Evolutionary conservation across 495 filamentous ascomycete species (phyloP).

Genomic region (Hypoxylon intermedium): DNA sequence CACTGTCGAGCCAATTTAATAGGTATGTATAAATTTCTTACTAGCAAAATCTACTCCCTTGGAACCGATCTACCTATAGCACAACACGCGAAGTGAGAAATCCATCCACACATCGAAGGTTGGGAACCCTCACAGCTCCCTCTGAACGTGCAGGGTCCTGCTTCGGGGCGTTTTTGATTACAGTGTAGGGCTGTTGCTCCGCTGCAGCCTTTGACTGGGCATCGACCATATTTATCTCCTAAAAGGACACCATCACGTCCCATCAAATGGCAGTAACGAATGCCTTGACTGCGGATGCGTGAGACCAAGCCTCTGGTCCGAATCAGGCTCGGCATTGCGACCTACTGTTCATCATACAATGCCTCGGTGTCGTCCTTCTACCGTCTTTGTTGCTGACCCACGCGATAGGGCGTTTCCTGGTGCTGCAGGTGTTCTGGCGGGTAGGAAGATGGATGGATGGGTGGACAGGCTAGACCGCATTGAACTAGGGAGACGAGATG

Average conservation of each 20-base stretch:
- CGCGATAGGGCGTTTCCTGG: slow-evolving; percentile 39
- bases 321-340: slow-evolving; percentile 27
- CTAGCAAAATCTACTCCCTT: neutral
- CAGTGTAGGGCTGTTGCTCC: slow-evolving; percentile 29
- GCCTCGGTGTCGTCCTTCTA: slow-evolving; percentile 22
- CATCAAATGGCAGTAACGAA: slow-evolving; percentile 28
- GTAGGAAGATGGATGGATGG: slow-evolving; percentile 31
- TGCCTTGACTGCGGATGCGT: slow-evolving; percentile 9
- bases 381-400: slow-evolving; percentile 31
- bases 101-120: too few relatives aligned
- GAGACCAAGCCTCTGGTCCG: slow-evolving; percentile 12
- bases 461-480: slow-evolving; percentile 39
- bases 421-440: slow-evolving; percentile 43
- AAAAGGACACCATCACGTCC: neutral
- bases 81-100: neutral
- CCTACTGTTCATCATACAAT: slow-evolving; percentile 18
- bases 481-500: slow-evolving; percentile 34
- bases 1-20: too few relatives aligned
- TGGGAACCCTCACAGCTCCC: too few relatives aligned
- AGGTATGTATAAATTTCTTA: too few relatives aligned
- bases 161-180: slow-evolving; percentile 29
- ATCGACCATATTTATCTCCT: slow-evolving; percentile 13
- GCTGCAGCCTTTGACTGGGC: slow-evolving; percentile 31
- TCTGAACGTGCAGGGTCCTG: slow-evolving; percentile 19
- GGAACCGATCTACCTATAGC: slow-evolving; percentile 7